Conservation (phyloP, 164 flowering plant genomes). For the Warburgia ugandensis region DNA sequence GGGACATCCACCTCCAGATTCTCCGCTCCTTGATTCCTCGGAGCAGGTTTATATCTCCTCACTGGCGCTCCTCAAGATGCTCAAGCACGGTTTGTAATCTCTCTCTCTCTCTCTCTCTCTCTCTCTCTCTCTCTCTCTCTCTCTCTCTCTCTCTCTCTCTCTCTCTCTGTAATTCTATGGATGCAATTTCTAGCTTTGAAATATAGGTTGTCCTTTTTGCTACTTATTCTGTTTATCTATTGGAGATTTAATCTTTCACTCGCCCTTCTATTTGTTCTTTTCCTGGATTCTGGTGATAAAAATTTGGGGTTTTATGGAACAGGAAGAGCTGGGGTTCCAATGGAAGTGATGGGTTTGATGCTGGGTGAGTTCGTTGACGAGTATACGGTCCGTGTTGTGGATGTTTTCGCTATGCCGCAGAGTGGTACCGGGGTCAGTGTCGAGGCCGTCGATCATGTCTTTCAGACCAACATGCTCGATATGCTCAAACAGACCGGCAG, state of each 20-base stretch:
- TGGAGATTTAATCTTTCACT: too few relatives aligned
- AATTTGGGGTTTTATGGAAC: conserved; percentile 16
- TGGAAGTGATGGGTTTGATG: conserved; percentile 99
- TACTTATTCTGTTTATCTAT: too few relatives aligned
- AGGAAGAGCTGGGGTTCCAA: conserved; percentile 99
- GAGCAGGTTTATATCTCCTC: conserved; percentile 99
- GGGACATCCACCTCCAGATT: conserved; percentile 90
- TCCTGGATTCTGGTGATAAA: too few relatives aligned
- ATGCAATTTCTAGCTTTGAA: neutral
- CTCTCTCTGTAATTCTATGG: too few relatives aligned
- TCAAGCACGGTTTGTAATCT: conserved; percentile 91
- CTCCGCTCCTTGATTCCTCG: conserved; percentile 88
- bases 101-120: neutral
- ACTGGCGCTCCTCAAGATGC: conserved; percentile 97
- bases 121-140: neutral
- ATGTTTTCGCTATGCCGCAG: conserved; percentile 99
- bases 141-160: too few relatives aligned
- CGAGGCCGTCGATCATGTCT: conserved; percentile 97
- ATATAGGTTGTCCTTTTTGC: too few relatives aligned
- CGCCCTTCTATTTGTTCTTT: too few relatives aligned
- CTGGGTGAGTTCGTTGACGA: conserved; percentile 97
- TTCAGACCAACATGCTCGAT: conserved; percentile 98
- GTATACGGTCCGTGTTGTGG: conserved; percentile 97
- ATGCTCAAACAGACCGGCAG: conserved; percentile 99
- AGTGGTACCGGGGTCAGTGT: conserved; percentile 99